A percentile compares a stretch with the other conserved stretches of the same genome.
Evolutionary conservation across 768 basidiomycete species (phyloP).

Genomic region (Gloeopeniophorella convolvens): DNA sequence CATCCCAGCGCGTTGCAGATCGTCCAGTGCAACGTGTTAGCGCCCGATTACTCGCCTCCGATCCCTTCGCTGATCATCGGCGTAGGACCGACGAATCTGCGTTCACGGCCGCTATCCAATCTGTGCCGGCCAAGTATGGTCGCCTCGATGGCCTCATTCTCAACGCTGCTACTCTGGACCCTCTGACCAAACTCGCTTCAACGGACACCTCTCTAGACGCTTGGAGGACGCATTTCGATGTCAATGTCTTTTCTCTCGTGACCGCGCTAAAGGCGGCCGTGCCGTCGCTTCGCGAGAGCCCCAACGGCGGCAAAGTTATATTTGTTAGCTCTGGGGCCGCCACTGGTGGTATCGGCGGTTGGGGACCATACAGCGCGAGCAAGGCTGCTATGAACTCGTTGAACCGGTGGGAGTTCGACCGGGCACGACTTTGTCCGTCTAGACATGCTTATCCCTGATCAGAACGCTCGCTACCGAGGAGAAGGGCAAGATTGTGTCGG

Average conservation of each 20-base stretch:
- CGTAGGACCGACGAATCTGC: constrained; percentile 53
- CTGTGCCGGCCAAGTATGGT: constrained; percentile 47
- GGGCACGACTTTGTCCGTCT: neutral
- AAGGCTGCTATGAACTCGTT: constrained; percentile 88
- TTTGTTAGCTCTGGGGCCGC: constrained; percentile 87
- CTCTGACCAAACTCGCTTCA: constrained; percentile 54
- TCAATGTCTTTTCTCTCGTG: constrained; percentile 85
- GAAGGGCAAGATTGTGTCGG: constrained; percentile 51
- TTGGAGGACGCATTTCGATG: constrained; percentile 73
- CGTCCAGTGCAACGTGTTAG: constrained; percentile 73
- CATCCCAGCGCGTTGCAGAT: constrained; percentile 41
- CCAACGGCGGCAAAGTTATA: constrained; percentile 57
- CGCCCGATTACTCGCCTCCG: neutral
- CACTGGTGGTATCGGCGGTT: constrained; percentile 54
- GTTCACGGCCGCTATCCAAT: constrained; percentile 48
- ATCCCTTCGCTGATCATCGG: constrained; percentile 1
- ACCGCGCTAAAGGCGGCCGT: constrained; percentile 59
- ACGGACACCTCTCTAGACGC: constrained; percentile 41
- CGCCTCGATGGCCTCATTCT: constrained; percentile 72
- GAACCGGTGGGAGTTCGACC: constrained; percentile 31
- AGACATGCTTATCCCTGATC: neutral
- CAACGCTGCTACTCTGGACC: constrained; percentile 77
- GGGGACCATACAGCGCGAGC: constrained; percentile 77
- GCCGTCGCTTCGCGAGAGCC: constrained; percentile 59
- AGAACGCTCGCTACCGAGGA: constrained; percentile 87